phyloP scores from a whole-genome alignment of 2,329 filamentous ascomycete genomes.

The Stagonosporopsis cucurbitacearum region DNA sequence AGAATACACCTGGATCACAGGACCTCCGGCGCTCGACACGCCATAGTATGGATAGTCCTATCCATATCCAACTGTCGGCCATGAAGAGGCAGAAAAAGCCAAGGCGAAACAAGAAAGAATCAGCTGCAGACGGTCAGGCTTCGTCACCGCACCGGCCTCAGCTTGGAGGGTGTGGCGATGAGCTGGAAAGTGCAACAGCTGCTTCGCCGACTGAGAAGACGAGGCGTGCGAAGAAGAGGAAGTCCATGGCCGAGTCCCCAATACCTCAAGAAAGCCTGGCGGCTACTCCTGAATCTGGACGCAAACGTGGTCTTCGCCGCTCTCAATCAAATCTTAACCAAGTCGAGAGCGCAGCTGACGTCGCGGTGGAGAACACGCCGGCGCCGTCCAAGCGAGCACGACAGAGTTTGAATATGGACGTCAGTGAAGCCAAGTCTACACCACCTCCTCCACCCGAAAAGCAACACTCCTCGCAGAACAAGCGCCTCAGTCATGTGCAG shows the following conservation, averaged over 20 bases:
- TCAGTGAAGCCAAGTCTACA: conserved; percentile 36
- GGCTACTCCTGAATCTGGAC: conserved; percentile 25
- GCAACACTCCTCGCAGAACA: conserved; percentile 21
- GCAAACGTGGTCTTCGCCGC: conserved; percentile 33
- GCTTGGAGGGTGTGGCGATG: not conserved
- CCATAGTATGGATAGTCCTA: conserved; percentile 32
- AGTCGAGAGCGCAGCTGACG: conserved; percentile 33
- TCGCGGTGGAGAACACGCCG: conserved; percentile 36
- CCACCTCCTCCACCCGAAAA: conserved; percentile 13
- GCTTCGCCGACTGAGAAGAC: conserved; percentile 7
- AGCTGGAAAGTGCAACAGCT: not conserved
- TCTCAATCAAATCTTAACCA: conserved; percentile 41
- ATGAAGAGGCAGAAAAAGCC: conserved; percentile 35
- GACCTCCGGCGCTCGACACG: conserved; percentile 38
- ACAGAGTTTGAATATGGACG: conserved; percentile 33
- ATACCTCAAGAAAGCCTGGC: conserved; percentile 1
- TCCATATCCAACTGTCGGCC: conserved; percentile 19
- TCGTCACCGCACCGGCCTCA: conserved; percentile 50
- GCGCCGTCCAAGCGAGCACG: conserved; percentile 38
- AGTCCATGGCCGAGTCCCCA: conserved; percentile 21
- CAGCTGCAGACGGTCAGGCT: conserved; percentile 24
- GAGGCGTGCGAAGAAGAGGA: conserved; percentile 28
- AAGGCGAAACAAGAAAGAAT: conserved; percentile 24
- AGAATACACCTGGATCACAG: conserved; percentile 26
- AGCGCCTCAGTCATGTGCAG: conserved; percentile 37